phyloP scores from a whole-genome alignment of 139 green algal species.

The Closterium sp. region DNA sequence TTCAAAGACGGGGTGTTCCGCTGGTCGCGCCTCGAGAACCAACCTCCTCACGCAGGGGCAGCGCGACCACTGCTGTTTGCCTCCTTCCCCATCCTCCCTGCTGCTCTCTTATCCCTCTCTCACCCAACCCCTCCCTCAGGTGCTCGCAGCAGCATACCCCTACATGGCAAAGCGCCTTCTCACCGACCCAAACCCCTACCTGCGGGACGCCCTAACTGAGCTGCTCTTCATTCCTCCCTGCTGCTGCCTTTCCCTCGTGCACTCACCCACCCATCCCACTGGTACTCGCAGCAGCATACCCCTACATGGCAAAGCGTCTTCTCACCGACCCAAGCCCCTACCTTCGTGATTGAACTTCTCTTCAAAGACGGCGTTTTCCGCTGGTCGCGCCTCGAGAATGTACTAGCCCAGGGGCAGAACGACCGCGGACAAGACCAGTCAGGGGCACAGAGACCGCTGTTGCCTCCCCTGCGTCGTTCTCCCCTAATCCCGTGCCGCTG shows the following conservation, averaged over 20 bases:
- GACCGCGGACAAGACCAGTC: constrained; percentile 22
- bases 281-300: constrained; percentile 83
- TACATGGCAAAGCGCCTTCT: constrained; percentile 94
- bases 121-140: neutral
- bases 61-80: no score
- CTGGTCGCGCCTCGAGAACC: no score
- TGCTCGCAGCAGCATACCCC: constrained; percentile 85
- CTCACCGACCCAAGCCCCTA: constrained; percentile 78
- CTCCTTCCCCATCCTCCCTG: no score
- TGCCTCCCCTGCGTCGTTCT: no score
- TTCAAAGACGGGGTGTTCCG: no score
- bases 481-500: no score
- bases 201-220: constrained; percentile 39
- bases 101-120: no score
- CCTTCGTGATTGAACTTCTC: constrained; percentile 41
- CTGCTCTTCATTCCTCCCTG: no score
- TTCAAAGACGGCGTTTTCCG: constrained; percentile 46
- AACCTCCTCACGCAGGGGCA: no score
- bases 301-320: constrained; percentile 92
- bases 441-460: no score
- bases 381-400: constrained; percentile 36
- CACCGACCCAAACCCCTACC: constrained; percentile 71
- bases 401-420: constrained; percentile 16
- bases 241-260: no score
- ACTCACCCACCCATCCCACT: no score